Evolutionary conservation across 1,284 basidiomycete species (phyloP), one percentile per base, ranked within the genome.

Genomic region (Ceratobasidium sp.): DNA sequence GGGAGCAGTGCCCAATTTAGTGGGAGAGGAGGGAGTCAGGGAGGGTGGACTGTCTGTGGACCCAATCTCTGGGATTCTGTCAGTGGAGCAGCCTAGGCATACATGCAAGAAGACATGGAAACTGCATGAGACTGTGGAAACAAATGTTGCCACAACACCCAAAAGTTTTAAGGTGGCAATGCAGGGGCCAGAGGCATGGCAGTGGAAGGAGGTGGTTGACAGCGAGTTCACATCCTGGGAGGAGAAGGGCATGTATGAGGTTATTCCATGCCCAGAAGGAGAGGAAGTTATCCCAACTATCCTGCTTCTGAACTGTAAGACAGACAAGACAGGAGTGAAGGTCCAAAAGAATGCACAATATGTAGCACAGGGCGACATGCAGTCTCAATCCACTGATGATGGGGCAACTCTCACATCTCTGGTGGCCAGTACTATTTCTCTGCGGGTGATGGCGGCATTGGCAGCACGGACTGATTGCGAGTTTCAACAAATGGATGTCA

Each of bases 351-450:
- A 88, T 66, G 86, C 84, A 0, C 69, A 82, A 0, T 81, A 87
- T 0, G 84, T 87, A 0, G 86, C 85, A 0, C 82, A 84, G 56
- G 87, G 87, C 0, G 88, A 85, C 80, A 80, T 80, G 0, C 88
- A 89, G 78, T 54, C 52, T 22, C 76, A 81, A 0, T 80, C 81
- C 1, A 84, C 86, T 0, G 61, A 86, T 0, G 84, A 89, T 76
- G 88, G 85, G 77, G 82, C 83, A 25, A 81, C 87, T 44, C 87
- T 84, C 0, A 87, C 82, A 69, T 80, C 85, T 0, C 86, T 86
- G 0, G 82, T 86, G 0, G 83, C 83, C 6, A 80, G 82, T 15
- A 81, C 85, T 2, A 71, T 82, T 0, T 83, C 84, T 0, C 81
- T 86, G 17, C 78, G 83, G 0, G 73, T 82, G 0, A 68, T 87